phyloP scores from a whole-genome alignment of 345 rosid genomes.

The Populus euphratica region DNA sequence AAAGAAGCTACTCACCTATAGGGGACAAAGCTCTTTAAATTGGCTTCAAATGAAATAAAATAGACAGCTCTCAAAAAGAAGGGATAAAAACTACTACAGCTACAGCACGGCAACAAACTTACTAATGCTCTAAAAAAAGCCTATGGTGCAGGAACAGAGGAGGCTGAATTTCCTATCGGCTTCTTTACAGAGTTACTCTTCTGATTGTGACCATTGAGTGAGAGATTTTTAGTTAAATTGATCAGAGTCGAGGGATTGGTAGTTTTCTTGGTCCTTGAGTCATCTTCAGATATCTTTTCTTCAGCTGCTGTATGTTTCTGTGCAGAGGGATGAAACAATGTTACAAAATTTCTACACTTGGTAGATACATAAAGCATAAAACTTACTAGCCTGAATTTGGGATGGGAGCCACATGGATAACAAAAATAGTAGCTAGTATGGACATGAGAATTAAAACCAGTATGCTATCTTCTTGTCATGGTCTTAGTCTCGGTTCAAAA shows the following conservation, averaged over 20 bases:
- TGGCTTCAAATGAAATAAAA: too few species aligned
- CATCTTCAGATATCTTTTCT: slow-evolving; percentile 28
- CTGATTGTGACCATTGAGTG: slow-evolving; percentile 32
- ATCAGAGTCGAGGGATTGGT: slow-evolving; percentile 36
- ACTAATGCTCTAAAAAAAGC: not conserved
- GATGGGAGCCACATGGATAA: not conserved
- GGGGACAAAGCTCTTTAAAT: not conserved
- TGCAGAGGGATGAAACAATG: not conserved
- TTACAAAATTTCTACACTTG: not conserved
- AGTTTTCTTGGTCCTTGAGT: slow-evolving; percentile 22
- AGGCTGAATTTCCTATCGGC: slow-evolving; percentile 7
- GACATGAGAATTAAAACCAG: not conserved
- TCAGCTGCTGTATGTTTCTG: slow-evolving; percentile 34
- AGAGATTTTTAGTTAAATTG: slow-evolving; percentile 53
- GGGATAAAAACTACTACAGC: not conserved
- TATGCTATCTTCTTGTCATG: not conserved
- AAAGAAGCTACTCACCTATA: not conserved
- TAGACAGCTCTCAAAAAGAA: not conserved
- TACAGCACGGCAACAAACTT: not conserved
- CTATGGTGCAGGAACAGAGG: slow-evolving; percentile 26
- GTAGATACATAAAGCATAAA: not conserved
- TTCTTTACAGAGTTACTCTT: slow-evolving; percentile 29
- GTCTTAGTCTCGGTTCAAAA: not conserved
- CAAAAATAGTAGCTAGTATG: not conserved
- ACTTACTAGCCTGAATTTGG: too few species aligned